Base-by-base conservation (phyloP, 352 stramenopile species). In the Phytophthora cajani region DNA sequence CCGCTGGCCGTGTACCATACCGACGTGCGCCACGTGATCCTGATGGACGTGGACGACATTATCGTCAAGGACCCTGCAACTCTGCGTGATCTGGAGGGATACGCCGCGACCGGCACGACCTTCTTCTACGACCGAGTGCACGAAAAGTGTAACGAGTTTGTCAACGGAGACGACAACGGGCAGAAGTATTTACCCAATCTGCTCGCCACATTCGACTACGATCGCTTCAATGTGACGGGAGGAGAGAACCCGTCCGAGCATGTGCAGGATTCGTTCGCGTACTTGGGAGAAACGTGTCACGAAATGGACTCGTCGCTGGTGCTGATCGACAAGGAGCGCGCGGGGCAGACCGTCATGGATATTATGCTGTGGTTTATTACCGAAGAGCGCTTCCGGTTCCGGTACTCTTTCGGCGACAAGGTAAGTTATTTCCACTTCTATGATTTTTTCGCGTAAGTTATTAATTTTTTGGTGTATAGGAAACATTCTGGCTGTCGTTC, bases 281-380 rank as follows among this genome's bases (percentile, higher is more conserved):
- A 79, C 44, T 58, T 54, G 0, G 69, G 73, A 0, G 30, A 72
- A 46, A 90, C 77, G 2, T 84, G 75, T 46, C 82, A 91, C 27
- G 82, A 92, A 60, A 79, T 87, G 68, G 85, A 91, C 55, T 91
- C 81, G 17, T 91, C 81, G 9, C 78, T 92, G 23, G 73, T 92
- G 5, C 47, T 80, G 1, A 69, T 92, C 30, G 79, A 92, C 60
- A 92, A 92, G 65, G 50, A 69, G 11, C 78, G 76, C 9, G 69
- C 66, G 1, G 72, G 64, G 3, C 74, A 80, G 30, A 74, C 74
- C 0, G 64, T 72, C n/a, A 69, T 88, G 58, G 75, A 89, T 2
- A 70, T 91, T 27, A 76, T 93, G 30, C 80, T 81, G 74, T 85
- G 79, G 64, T 73, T 92, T 44, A 85, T 90, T 56, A 83, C 80